These are phyloP conservation scores for Oidiodendron maius DNA, from an alignment of 495 filamentous ascomycete species.

Conservation along the genomic window DNA sequence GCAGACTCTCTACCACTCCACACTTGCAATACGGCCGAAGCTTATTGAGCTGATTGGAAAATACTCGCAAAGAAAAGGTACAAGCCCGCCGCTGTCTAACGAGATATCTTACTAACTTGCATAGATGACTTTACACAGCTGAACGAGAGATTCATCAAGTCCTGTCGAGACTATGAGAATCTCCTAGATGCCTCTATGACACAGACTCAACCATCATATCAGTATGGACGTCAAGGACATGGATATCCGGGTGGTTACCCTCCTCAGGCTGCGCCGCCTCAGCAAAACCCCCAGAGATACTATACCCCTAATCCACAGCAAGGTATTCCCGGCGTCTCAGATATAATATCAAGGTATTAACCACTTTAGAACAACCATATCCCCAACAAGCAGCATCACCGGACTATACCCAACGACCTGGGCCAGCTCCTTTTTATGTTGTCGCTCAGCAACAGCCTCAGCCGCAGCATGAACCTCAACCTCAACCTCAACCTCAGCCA, in stretches of 20 bases:
- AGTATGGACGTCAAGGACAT: constrained; percentile 27
- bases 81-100: neutral
- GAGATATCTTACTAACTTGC: neutral
- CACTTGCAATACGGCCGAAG: constrained; percentile 89
- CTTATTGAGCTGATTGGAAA: constrained; percentile 98
- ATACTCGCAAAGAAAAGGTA: constrained; percentile 98
- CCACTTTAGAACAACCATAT: constrained; percentile 27
- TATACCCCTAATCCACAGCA: constrained; percentile 52
- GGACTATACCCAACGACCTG: constrained; percentile 25
- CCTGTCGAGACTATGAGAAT: constrained; percentile 89
- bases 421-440: constrained; percentile 32
- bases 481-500: constrained; percentile 26
- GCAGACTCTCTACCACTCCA: constrained; percentile 84
- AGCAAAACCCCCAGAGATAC: constrained; percentile 62
- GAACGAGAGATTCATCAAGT: constrained; percentile 99
- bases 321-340: constrained; percentile 31
- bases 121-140: constrained; percentile 95
- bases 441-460: constrained; percentile 15
- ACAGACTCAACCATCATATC: constrained; percentile 61
- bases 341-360: constrained; percentile 23
- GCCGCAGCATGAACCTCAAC: constrained; percentile 25
- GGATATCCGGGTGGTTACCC: constrained; percentile 32
- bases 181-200: constrained; percentile 96
- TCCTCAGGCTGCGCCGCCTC: constrained; percentile 42
- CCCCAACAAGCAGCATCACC: constrained; percentile 23